Conservation (phyloP, 2,329 filamentous ascomycete genomes). For the Xylariaceae sp. region DNA sequence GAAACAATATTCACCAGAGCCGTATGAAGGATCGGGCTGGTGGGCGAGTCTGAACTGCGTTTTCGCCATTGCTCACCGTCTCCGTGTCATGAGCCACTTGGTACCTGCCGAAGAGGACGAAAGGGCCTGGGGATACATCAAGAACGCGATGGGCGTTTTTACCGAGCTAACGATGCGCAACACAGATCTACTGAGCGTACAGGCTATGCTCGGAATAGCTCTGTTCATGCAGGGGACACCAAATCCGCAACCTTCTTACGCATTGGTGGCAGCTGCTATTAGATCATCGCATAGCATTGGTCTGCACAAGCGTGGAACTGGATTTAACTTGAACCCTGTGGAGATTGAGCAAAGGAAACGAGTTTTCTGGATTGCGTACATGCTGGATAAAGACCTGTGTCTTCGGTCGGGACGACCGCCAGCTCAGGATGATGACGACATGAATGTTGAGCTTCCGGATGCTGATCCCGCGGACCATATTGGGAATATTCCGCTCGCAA, state of each 20-base stretch:
- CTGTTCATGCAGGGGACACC: slow-evolving; percentile 94
- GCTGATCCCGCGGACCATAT: slow-evolving; percentile 89
- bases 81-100: slow-evolving; percentile 93
- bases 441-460: slow-evolving; percentile 94
- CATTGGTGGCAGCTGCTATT: slow-evolving; percentile 86
- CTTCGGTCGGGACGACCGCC: slow-evolving; percentile 57
- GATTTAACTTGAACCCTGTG: slow-evolving; percentile 87
- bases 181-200: slow-evolving; percentile 89
- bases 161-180: slow-evolving; percentile 93
- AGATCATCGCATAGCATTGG: slow-evolving; percentile 90
- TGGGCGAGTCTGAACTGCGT: slow-evolving; percentile 96
- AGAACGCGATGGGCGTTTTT: slow-evolving; percentile 93
- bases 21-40: slow-evolving; percentile 94
- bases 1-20: slow-evolving; percentile 85
- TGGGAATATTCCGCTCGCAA: slow-evolving; percentile 85
- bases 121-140: slow-evolving; percentile 91
- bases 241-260: slow-evolving; percentile 90
- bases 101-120: slow-evolving; percentile 88
- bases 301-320: slow-evolving; percentile 86
- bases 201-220: slow-evolving; percentile 88
- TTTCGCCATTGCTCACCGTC: slow-evolving; percentile 84
- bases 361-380: slow-evolving; percentile 64
- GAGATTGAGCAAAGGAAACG: slow-evolving; percentile 83
- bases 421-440: slow-evolving; percentile 63
- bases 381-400: slow-evolving; percentile 61